A percentile compares a stretch with the other conserved stretches of the same genome.
These are phyloP conservation scores for Meira nashicola DNA, from an alignment of 1,284 basidiomycete genomes.

Conservation along the genomic window DNA sequence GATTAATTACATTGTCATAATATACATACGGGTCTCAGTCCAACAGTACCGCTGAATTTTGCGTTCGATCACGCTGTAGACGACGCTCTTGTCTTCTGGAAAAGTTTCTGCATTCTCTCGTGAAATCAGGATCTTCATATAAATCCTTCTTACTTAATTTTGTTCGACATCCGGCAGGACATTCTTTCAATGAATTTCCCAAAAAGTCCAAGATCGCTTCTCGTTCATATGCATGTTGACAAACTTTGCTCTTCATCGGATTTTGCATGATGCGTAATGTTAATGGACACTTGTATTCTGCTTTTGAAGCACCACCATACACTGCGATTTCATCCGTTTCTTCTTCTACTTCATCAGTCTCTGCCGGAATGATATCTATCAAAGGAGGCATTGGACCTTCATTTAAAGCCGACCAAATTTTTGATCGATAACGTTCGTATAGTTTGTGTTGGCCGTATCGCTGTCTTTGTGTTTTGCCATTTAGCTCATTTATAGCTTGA, in stretches of 20 bases:
- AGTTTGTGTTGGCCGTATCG: not conserved
- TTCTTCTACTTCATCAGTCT: constrained; percentile 17
- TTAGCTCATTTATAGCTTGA: too few species aligned
- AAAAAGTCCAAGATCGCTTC: constrained; percentile 12
- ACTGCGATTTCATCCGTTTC: constrained; percentile 37
- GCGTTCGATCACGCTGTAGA: not conserved
- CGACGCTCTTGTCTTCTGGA: not conserved
- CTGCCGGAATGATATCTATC: constrained; percentile 31
- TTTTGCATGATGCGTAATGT: constrained; percentile 33
- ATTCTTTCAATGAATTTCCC: not conserved
- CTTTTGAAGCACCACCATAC: constrained; percentile 23
- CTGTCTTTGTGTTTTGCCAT: not conserved
- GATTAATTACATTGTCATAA: too few species aligned
- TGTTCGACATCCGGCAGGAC: not conserved
- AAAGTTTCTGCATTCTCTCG: not conserved
- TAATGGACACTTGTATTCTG: constrained; percentile 41
- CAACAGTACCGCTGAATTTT: not conserved
- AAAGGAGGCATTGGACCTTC: constrained; percentile 37
- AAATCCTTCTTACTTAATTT: not conserved
- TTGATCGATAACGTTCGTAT: not conserved
- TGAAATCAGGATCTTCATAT: not conserved
- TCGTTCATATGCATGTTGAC: constrained; percentile 21
- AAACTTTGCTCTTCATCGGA: constrained; percentile 24
- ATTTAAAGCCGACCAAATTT: constrained; percentile 20
- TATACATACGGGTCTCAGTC: not conserved